phyloP scores from a whole-genome alignment of 257 asterid species.

The Primulina huaijiensis region DNA sequence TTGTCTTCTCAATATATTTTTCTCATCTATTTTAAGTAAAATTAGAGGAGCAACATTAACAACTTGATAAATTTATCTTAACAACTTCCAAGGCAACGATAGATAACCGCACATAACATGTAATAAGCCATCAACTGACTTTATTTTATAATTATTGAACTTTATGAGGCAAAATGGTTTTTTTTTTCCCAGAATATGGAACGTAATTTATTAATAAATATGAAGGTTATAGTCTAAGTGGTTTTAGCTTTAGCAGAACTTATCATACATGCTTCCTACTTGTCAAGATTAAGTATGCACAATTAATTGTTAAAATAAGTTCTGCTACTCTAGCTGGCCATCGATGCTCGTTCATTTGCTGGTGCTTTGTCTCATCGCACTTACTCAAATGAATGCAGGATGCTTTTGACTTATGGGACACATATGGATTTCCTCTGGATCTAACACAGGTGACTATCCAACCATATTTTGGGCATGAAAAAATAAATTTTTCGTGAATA shows the following conservation, averaged over 20 bases:
- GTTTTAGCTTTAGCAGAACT: neutral
- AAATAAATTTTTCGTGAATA: constrained; percentile 15
- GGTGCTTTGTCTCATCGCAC: constrained; percentile 21
- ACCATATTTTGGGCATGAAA: neutral
- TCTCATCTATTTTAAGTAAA: constrained; percentile 11
- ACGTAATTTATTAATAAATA: neutral
- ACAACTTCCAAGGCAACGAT: neutral
- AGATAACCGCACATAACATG: neutral
- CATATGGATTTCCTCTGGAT: constrained; percentile 95
- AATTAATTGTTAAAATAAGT: neutral
- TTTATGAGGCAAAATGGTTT: constrained; percentile 3
- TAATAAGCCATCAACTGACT: constrained; percentile 5
- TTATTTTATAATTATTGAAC: neutral
- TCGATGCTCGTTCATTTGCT: constrained; percentile 6
- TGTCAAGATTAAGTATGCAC: neutral
- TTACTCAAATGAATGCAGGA: constrained; percentile 57
- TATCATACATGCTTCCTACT: neutral
- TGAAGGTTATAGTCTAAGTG: neutral
- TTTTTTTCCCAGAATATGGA: neutral
- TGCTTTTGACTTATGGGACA: constrained; percentile 95
- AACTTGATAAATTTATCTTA: neutral
- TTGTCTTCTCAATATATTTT: neutral
- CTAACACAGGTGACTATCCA: constrained; percentile 74
- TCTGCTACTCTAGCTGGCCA: neutral
- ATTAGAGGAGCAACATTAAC: constrained; percentile 9